Evolutionary conservation across 169 alveolate species (phyloP), one percentile per base, ranked within the genome.

Genomic region (Plasmodium inui): DNA sequence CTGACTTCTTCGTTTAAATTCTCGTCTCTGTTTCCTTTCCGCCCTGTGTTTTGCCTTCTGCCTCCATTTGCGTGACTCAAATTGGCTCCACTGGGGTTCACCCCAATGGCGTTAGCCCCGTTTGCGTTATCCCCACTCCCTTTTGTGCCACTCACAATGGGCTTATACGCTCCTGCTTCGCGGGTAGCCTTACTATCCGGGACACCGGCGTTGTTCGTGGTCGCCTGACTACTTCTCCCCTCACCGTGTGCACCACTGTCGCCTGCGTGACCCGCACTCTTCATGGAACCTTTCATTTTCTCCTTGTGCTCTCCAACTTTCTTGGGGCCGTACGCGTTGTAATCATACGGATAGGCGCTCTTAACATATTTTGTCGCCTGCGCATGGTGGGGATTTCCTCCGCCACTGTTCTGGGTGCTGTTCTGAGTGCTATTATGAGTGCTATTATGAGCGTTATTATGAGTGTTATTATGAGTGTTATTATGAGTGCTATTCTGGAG

Each of bases 291-390:
- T 46, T 26, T 84, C 41, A 41, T 30, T 84, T 72, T 30, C 39
- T 41, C 61, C 84, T 61, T 84, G 41, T 73, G 34, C 55, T 84
- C 93, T n/a, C 57, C 55, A 14, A 46, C 61, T 53, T 73, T 84
- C 37, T 74, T 84, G 50, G 84, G 34, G 14, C 41, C n/a, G 39
- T 84, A 73, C 2, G 93, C 28, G 61, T 84, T 84, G 14, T 84
- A 84, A 73, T 84, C 93, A 73, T 84, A 84, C 19, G 19, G 50
- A 73, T 44, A 84, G 0, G 84, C 55, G 57, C 73, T 84, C 61
- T 84, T 84, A 22, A 34, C 71, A 37, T 82, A 57, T 26, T 82
- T 82, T 19, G 55, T 9, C 19, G 37, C 71, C 19, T 82, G 76
- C 5, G 79, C 17, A 14, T 82, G 50, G 34, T 53, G 53, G 22